Conservation (phyloP, 176 grass and related monocot genomes). For the Chrysopogon serrulatus region DNA sequence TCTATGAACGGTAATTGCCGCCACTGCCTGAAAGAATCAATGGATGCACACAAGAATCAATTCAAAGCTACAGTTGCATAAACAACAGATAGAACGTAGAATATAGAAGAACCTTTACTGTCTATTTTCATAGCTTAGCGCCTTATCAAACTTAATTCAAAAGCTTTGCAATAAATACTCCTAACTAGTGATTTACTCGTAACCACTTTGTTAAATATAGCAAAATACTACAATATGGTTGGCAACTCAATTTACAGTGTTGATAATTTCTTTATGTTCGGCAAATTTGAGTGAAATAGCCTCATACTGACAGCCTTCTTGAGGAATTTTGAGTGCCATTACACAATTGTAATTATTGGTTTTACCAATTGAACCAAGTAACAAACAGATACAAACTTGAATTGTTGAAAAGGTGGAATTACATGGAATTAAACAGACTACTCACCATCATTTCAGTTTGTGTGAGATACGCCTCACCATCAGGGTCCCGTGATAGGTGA, state of each 20-base stretch:
- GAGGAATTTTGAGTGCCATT: background rate
- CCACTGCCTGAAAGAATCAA: slow-evolving; percentile 60
- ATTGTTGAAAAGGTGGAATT: background rate
- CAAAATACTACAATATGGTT: background rate
- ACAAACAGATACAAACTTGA: background rate
- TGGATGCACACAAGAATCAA: slow-evolving; percentile 1
- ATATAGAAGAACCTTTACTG: background rate
- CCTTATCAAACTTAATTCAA: slow-evolving; percentile 15
- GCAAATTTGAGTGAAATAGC: background rate
- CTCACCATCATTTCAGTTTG: slow-evolving; percentile 90
- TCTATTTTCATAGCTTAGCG: background rate
- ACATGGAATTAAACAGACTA: background rate
- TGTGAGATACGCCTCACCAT: slow-evolving; percentile 84
- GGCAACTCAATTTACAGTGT: background rate
- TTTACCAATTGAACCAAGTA: slow-evolving; percentile 7
- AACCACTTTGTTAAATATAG: slow-evolving; percentile 15
- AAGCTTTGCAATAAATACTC: background rate
- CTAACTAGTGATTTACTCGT: background rate
- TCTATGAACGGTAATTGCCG: slow-evolving; percentile 59
- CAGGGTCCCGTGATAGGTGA: slow-evolving; percentile 89
- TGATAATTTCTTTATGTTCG: background rate
- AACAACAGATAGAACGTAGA: slow-evolving; percentile 2
- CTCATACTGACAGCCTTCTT: background rate
- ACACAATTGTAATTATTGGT: background rate
- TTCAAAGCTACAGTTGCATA: slow-evolving; percentile 11